Evolutionary conservation across 202 grass and related monocot genomes (phyloP), one percentile per base, ranked within the genome.

Genomic region (Eragrostis tef): DNA sequence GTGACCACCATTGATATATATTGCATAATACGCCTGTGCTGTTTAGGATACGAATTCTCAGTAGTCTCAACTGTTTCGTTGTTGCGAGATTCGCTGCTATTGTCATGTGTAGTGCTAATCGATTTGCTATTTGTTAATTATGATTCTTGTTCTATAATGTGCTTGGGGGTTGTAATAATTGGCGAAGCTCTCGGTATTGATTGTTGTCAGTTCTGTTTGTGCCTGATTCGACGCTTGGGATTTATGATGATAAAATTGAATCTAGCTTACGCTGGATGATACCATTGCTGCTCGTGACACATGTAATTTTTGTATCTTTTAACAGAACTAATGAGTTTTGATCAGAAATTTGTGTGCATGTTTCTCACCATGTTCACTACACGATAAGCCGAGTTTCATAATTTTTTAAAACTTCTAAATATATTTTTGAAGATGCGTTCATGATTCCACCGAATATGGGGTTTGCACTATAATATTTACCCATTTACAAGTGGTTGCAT

Each of bases 51-150:
- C 48, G 29, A n/a, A n/a, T n/a, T n/a, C 7, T 54, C 27, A 8
- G 27, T 13, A 84, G 43, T 64, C 51, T 60, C 45, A 68, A 67
- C 48, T 36, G 49, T 74, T 49, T 66, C 19, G 57, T 67, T 15
- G 31, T 61, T 14, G 73, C 73, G 50, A 59, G 67, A 83, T 86
- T 79, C 36, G 22, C 31, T 66, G 27, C 49, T 51, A 6, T 54
- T 59, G 26, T 7, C 12, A 46, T 82, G 85, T n/a, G 3, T 61
- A 29, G 81, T 42, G 0, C 7, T 25, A 39, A 9, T 25, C 26
- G n/a, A 61, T 75, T n/a, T 56, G 45, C 62, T 36, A 22, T 1
- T 22, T 53, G 69, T 19, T 51, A 54, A 29, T n/a, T n/a, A n/a
- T n/a, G 36, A 64, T 34, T 69, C 25, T 47, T 56, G 70, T 75